Evolutionary conservation across 1,284 basidiomycete species (phyloP).

Genomic region (Microbotryum lychnidis-dioicae): DNA sequence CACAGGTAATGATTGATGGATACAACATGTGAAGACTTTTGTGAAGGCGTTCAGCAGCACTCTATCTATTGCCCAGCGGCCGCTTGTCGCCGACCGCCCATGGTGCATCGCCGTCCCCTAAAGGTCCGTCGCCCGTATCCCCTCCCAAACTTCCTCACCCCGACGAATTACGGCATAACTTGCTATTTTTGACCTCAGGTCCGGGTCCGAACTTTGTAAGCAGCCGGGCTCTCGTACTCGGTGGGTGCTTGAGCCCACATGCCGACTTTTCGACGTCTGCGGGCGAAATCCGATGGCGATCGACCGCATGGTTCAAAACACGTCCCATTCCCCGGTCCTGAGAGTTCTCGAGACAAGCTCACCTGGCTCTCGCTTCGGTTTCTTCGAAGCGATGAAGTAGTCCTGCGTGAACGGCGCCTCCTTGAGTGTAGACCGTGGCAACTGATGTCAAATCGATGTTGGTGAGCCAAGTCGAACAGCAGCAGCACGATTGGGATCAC

Average conservation of each 20-base stretch:
- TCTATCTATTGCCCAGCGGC: too few species aligned
- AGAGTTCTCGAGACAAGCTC: background rate
- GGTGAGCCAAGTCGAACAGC: background rate
- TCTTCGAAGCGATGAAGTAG: constrained; percentile 1
- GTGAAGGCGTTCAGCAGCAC: too few species aligned
- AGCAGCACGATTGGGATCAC: background rate
- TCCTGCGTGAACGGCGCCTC: constrained; percentile 65
- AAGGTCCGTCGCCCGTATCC: too few species aligned
- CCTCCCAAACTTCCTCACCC: too few species aligned
- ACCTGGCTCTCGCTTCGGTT: constrained; percentile 14
- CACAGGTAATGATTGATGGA: too few species aligned
- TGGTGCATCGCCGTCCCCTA: too few species aligned
- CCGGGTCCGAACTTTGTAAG: constrained; percentile 5
- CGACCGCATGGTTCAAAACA: background rate
- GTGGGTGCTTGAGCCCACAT: constrained; percentile 11
- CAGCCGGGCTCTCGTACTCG: constrained; percentile 11
- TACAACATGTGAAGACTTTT: too few species aligned
- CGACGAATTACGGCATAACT: background rate
- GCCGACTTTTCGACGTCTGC: background rate
- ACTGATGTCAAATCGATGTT: constrained; percentile 29
- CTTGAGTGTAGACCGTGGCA: constrained; percentile 63
- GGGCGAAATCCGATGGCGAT: too few species aligned
- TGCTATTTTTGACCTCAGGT: background rate
- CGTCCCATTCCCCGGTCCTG: background rate
- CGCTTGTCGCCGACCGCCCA: too few species aligned